Evolutionary conservation across 2,329 filamentous ascomycete species (phyloP), one percentile per base, ranked within the genome.

Genomic region (Sarocladium brachiariae): DNA sequence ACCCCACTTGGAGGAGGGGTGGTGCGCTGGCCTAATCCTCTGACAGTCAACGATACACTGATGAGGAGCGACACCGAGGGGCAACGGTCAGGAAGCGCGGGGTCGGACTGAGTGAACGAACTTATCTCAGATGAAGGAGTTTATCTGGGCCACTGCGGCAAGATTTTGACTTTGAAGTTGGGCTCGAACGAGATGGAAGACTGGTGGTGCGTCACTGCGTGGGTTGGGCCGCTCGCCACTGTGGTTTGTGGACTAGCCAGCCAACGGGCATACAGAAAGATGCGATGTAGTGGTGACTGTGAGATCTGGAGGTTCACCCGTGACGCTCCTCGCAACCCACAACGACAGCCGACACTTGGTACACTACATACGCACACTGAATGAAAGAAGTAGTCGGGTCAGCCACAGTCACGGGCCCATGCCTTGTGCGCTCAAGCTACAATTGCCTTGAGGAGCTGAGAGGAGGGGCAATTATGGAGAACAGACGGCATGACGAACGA

Each of bases 1-100:
- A 33, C 43, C 43, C 43, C 43, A 47, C 43, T 14, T 33, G n/a
- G 24, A 14, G 25, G 27, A 16, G 43, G 43, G 25, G 10, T 45
- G 27, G 24, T 47, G 43, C 27, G 43, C 18, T 47, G 43, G 43
- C 43, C 43, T 21, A 47, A 47, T 47, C 25, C 43, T 47, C 25
- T 47, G 43, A 47, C 43, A 47, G 25, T 14, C 27, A 16, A 8
- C 25, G 43, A 47, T 18, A 47, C 39, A 24, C 11, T 30, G 27
- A 30, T 13, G 27, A 30, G 27, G 7, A 7, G 27, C 27, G 39
- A 27, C 21, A n/a, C n/a, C n/a, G 39, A 43, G 23, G 39, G n/a
- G 35, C 24, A 8, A 47, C 19, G 43, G 18, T n/a, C 25, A 47
- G 25, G 43, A 24, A 33, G 24, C 24, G 25, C 10, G 43, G 16